Conservation (phyloP, 306 rosid species). For the Hippophae rhamnoides region DNA sequence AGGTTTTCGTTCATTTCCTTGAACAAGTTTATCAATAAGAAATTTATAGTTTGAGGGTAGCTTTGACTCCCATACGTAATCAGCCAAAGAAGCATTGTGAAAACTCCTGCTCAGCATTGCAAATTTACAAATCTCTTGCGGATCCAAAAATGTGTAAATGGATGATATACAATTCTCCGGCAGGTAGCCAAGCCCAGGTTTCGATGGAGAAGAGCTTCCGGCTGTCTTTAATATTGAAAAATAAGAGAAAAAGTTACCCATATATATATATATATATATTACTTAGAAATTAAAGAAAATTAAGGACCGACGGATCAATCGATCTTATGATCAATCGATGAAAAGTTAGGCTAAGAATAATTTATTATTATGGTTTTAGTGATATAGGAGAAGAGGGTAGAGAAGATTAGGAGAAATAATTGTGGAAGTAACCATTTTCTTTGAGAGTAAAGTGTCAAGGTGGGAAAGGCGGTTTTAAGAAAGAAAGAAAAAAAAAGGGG, state of each 20-base stretch:
- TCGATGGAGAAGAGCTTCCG: conserved; percentile 11
- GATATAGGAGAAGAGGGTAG: conserved; percentile 34
- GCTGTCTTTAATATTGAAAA: not conserved
- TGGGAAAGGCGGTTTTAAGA: conserved; percentile 6
- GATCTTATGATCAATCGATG: not conserved
- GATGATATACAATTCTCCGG: conserved; percentile 63
- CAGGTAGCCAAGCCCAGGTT: conserved; percentile 43
- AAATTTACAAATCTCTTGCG: conserved; percentile 62
- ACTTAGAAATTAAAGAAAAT: not conserved
- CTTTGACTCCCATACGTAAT: conserved; percentile 68
- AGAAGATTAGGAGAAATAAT: conserved; percentile 16
- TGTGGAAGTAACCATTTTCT: conserved; percentile 21
- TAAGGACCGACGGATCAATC: not conserved
- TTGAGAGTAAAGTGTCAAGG: conserved; percentile 4
- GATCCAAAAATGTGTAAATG: conserved; percentile 43
- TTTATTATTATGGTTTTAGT: not conserved
- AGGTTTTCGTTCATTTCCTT: not conserved
- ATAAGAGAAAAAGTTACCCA: conserved; percentile 55
- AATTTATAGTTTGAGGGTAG: conserved; percentile 44
- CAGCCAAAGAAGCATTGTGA: conserved; percentile 55
- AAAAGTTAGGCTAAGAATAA: too few relatives aligned
- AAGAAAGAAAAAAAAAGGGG: not conserved
- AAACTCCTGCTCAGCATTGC: conserved; percentile 46
- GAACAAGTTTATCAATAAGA: conserved; percentile 29
- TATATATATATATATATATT: not conserved